phyloP scores from a whole-genome alignment of 2,329 filamentous ascomycete species.

The Cytospora piceae region DNA sequence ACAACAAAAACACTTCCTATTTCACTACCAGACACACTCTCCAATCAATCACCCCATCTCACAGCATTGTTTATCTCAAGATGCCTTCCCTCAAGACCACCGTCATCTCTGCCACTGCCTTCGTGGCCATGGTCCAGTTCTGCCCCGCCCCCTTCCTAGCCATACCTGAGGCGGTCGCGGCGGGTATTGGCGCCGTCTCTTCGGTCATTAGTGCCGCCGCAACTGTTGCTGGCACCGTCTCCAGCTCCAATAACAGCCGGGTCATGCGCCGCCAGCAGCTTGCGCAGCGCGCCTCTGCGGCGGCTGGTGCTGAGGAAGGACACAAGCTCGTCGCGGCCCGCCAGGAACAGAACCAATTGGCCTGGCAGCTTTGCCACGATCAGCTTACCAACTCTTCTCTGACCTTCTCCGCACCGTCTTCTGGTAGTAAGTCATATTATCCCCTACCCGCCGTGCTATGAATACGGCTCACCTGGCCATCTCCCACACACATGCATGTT shows the following conservation, averaged over 20 bases:
- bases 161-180: constrained; percentile 19
- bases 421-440: constrained; percentile 5
- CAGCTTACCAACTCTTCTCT: constrained; percentile 24
- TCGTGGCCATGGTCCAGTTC: constrained; percentile 27
- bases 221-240: neutral
- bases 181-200: constrained; percentile 1
- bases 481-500: neutral
- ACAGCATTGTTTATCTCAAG: neutral
- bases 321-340: neutral
- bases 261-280: neutral
- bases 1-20: too few species aligned
- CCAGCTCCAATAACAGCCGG: neutral
- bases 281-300: neutral
- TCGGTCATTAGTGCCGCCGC: constrained; percentile 4
- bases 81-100: constrained; percentile 27
- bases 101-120: constrained; percentile 19
- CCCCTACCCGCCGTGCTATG: too few species aligned
- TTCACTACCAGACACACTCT: too few species aligned
- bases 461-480: neutral
- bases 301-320: neutral
- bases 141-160: constrained; percentile 26
- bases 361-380: constrained; percentile 25
- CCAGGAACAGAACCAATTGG: constrained; percentile 20
- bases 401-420: constrained; percentile 22
- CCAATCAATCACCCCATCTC: too few species aligned